Evolutionary conservation across 768 basidiomycete genomes (phyloP).

Genomic region (Zangia roseola): DNA sequence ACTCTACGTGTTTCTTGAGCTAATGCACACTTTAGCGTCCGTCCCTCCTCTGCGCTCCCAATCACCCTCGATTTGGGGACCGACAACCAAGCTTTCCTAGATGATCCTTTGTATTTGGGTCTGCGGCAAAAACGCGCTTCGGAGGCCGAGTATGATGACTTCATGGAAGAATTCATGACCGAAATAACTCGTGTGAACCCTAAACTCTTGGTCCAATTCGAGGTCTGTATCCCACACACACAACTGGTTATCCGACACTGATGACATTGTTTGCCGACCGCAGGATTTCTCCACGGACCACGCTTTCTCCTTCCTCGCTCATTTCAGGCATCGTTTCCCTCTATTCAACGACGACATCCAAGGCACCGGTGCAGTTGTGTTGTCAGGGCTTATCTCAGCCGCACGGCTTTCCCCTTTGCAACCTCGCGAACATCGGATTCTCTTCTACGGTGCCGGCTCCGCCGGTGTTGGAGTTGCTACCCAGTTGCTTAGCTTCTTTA

Average conservation of each 20-base stretch:
- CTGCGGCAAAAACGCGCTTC: constrained; percentile 67
- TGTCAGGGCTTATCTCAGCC: constrained; percentile 88
- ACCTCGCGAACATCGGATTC: constrained; percentile 73
- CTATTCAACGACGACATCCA: constrained; percentile 93
- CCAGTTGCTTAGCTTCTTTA: constrained; percentile 89
- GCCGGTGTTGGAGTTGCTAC: constrained; percentile 91
- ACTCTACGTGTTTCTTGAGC: not conserved
- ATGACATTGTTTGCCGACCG: too few relatives aligned
- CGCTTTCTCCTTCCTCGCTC: constrained; percentile 81
- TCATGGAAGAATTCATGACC: constrained; percentile 93
- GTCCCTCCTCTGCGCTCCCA: constrained; percentile 74
- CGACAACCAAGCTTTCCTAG: constrained; percentile 73
- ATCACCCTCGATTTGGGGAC: constrained; percentile 90
- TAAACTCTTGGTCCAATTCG: constrained; percentile 82
- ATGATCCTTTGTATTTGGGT: constrained; percentile 90
- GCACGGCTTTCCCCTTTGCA: constrained; percentile 69
- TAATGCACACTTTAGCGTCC: constrained; percentile 49
- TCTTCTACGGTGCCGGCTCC: constrained; percentile 92
- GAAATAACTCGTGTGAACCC: constrained; percentile 77
- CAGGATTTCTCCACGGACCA: constrained; percentile 92
- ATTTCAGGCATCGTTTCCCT: constrained; percentile 72
- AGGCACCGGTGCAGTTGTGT: constrained; percentile 87
- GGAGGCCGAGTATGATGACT: constrained; percentile 65
- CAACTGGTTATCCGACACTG: not conserved
- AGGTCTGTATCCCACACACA: constrained; percentile 40